Evolutionary conservation across 805 yeast species (phyloP), one percentile per base, ranked within the genome.

Genomic region (Candida tallmaniae): DNA sequence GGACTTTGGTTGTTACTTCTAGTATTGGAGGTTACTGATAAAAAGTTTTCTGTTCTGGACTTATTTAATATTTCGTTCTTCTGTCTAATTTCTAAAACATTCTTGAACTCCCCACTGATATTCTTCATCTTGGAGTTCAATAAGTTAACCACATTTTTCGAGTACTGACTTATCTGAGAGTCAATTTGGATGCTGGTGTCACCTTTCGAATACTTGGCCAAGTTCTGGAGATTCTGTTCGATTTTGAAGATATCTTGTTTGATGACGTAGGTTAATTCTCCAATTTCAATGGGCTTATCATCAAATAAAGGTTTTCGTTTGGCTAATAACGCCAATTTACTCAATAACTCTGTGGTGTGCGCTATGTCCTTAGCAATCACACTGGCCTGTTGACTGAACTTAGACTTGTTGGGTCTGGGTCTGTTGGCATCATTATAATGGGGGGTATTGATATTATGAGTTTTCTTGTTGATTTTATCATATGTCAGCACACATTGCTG

Each of bases 261-360:
- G 41, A 83, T 80, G 27, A 88, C 81, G 46, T 80, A 84, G 0
- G 98, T 89, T 44, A 93, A 67, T 56, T 93, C 96, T 14, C 89
- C 85, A 43, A 93, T 86, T 53, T 93, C 97, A 11, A 86, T 80
- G 1, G 97, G 97, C 46, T 83, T 80, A 59, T 93, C 98, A 52
- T 89, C 96, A 46, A 93, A 86, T 53, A 90, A 61, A 13, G 96
- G 95, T 54, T 88, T 89, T 47, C 88, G 70, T 56, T 83, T 87
- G 3, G 98, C 97, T 44, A 93, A 60, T 45, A 72, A 66, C 2
- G 97, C 96, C 35, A 93, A 68, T 49, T 87, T 80, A 24, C 83
- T 78, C 36, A 93, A 66, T 47, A 88, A 68, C 34, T 78, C 86
- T 5, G 96, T 89, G 9, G 90, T 86, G 35, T 78, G 80, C 8